Evolutionary conservation across 352 stramenopile species (phyloP), one percentile per base, ranked within the genome.

Genomic region (Elongisporangium undulatum): DNA sequence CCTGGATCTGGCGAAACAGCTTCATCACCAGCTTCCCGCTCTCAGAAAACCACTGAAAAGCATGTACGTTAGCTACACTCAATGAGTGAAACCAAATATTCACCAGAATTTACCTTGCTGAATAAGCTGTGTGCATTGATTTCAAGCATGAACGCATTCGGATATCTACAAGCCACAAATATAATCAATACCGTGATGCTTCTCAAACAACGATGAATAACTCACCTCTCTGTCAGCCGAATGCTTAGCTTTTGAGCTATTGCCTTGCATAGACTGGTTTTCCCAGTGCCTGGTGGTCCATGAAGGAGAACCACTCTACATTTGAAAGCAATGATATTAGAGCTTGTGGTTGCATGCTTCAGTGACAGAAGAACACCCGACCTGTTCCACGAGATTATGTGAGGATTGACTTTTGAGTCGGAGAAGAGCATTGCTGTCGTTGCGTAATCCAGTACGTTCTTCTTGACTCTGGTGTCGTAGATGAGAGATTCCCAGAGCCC

Each of bases 111-210:
- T 64, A 86, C 80, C 67, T 92, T 92, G 71, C 82, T 92, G 20
- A 98, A 98, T 10, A 98, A 79, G 22, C 85, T 97, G 70, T 98
- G 92, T 9, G 89, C 90, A 24, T 97, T 97, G 56, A 98, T 94
- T 64, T 98, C 92, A 13, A 98, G 63, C 20, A 98, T 62, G 22
- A 85, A 74, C 19, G 86, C 82, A 38, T 79, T 84, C 19, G 74
- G 68, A 48, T 77, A 91, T 61, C 82, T 89, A 59, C 8, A 21
- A 13, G 51, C 17, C 52, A 49, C 4, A 57, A 51, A 0, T 2
- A 51, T 19, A 60, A 19, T 59, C 17, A 65, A 23, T 41, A 49
- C 20, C 3, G 12, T 56, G 2, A 56, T 20, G 55, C 23, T 55
- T 17, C 19, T 12, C 15, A 1, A 22, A 6, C 17, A 5, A 26